A percentile compares a stretch with the other conserved stretches of the same genome.
These are phyloP conservation scores for Dalbergia cochinchinensis DNA, from an alignment of 306 rosid genomes.

Conservation along the genomic window DNA sequence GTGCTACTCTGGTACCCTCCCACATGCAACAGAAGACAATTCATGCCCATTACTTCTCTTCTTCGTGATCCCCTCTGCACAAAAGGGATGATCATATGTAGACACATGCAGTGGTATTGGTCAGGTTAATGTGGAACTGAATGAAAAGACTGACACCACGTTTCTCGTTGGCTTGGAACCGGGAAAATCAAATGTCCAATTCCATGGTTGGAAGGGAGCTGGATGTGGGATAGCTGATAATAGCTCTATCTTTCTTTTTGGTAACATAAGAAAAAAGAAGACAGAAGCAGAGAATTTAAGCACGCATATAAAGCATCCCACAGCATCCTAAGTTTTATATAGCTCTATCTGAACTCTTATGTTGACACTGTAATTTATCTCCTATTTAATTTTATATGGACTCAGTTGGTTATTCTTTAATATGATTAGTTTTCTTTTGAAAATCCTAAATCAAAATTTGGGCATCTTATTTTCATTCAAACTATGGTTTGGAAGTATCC, in stretches of 20 bases:
- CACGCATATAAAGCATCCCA: no score
- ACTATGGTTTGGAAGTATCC: no score
- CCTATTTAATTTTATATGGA: no score
- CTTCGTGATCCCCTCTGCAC: neutral
- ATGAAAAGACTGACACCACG: constrained; percentile 49
- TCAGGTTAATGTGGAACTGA: neutral
- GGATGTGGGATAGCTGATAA: neutral
- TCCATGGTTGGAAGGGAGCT: neutral
- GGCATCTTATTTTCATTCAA: no score
- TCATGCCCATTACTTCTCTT: constrained; percentile 49
- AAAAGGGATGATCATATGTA: neutral
- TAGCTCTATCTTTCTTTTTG: no score
- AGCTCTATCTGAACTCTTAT: neutral
- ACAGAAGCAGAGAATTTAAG: no score
- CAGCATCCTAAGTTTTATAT: neutral
- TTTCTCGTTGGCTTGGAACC: constrained; percentile 20
- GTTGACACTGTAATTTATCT: no score
- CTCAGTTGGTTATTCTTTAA: no score
- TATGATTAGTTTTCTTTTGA: no score
- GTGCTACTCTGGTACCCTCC: constrained; percentile 55
- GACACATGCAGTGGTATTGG: neutral
- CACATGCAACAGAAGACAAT: constrained; percentile 55
- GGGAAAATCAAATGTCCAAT: neutral
- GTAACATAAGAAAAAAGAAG: no score
- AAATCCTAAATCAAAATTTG: no score